Evolutionary conservation across 2,329 filamentous ascomycete genomes (phyloP).

Genomic region (Verticillium longisporum): DNA sequence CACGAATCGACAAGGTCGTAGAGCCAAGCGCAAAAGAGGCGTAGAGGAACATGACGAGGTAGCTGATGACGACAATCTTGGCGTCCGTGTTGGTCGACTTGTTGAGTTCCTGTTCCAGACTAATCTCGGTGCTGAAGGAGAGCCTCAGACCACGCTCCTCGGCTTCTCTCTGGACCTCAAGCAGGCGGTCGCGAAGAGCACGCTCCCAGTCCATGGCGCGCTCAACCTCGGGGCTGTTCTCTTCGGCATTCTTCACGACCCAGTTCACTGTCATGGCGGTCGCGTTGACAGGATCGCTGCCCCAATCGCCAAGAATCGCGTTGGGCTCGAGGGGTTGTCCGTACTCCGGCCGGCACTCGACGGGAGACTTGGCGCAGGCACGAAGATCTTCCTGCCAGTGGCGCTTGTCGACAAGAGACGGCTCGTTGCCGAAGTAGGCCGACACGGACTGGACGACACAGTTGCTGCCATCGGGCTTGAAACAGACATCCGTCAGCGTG

Average conservation of each 20-base stretch:
- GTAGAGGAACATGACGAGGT: constrained; percentile 98
- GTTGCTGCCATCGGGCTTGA: constrained; percentile 82
- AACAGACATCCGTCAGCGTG: constrained; percentile 78
- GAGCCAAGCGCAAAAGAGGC: constrained; percentile 89
- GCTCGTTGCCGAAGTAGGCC: constrained; percentile 72
- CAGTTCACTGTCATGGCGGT: constrained; percentile 83
- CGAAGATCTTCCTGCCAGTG: constrained; percentile 68
- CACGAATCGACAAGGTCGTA: constrained; percentile 69
- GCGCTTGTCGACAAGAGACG: constrained; percentile 50
- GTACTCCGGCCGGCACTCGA: constrained; percentile 80
- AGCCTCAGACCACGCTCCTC: constrained; percentile 69
- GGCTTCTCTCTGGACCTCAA: constrained; percentile 77
- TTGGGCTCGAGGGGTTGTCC: constrained; percentile 81
- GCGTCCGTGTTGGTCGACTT: constrained; percentile 98
- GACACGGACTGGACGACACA: constrained; percentile 93
- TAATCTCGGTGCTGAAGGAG: constrained; percentile 93
- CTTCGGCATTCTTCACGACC: constrained; percentile 83
- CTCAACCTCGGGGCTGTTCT: constrained; percentile 63
- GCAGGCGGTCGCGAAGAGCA: constrained; percentile 64
- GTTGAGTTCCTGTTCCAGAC: constrained; percentile 90
- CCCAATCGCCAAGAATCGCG: constrained; percentile 79
- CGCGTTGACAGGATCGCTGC: constrained; percentile 62
- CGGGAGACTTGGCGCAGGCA: constrained; percentile 71
- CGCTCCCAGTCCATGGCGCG: constrained; percentile 87
- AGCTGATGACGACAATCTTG: constrained; percentile 93